Percentiles rank a stretch among this genome's conserved stretches.
phyloP scores from a whole-genome alignment of 1,139 yeast genomes.

The Magnusiomyces clavatus region DNA sequence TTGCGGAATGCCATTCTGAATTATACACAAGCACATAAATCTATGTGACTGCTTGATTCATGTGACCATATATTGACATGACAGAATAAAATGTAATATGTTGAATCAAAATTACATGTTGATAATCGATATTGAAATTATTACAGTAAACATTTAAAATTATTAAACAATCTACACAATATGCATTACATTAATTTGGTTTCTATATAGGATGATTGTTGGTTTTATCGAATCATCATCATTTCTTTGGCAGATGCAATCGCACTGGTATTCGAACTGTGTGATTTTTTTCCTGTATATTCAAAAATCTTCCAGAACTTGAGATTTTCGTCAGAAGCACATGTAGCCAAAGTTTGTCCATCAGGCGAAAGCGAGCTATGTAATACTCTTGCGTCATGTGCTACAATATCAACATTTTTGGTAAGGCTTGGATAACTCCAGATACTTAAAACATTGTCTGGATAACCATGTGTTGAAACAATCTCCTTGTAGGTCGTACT shows the following conservation, averaged over 20 bases:
- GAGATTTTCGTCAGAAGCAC: slow-evolving; percentile 93
- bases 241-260: slow-evolving; percentile 33
- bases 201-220: too few relatives aligned
- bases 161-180: too few relatives aligned
- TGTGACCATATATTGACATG: too few relatives aligned
- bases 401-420: slow-evolving; percentile 82
- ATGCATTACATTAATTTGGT: too few relatives aligned
- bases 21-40: too few relatives aligned
- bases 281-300: slow-evolving; percentile 33
- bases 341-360: slow-evolving; percentile 81
- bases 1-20: too few relatives aligned
- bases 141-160: too few relatives aligned
- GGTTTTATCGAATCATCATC: slow-evolving; percentile 37
- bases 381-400: slow-evolving; percentile 86
- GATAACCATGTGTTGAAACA: slow-evolving; percentile 92
- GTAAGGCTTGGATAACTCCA: slow-evolving; percentile 83
- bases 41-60: too few relatives aligned
- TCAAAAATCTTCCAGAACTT: slow-evolving; percentile 94
- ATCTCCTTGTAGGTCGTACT: slow-evolving; percentile 75
- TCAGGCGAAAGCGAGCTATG: slow-evolving; percentile 86
- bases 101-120: too few relatives aligned
- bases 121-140: too few relatives aligned
- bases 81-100: too few relatives aligned
- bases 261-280: slow-evolving; percentile 16
- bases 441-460: slow-evolving; percentile 74